Percentiles rank a stretch among this genome's conserved stretches.
Conservation (phyloP, 768 basidiomycete species). For the Omphalotus guepiniiformis region DNA sequence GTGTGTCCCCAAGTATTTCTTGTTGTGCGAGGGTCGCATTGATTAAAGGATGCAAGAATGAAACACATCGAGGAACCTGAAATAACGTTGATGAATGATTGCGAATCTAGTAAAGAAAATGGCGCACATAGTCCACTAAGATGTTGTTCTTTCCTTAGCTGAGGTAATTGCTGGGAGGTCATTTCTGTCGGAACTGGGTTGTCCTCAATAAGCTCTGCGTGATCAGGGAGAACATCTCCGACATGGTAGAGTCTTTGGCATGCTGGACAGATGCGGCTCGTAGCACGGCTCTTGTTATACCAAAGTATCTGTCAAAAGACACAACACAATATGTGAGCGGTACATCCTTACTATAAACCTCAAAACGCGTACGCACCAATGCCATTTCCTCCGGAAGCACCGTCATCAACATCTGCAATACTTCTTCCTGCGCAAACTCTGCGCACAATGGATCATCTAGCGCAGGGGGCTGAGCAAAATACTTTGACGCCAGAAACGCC, state of each 20-base stretch:
- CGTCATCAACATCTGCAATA: slow-evolving; percentile 66
- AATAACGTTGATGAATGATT: background rate
- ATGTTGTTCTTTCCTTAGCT: slow-evolving; percentile 55
- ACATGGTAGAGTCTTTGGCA: slow-evolving; percentile 70
- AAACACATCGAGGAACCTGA: slow-evolving; percentile 79
- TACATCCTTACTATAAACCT: too few species aligned
- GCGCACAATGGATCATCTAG: slow-evolving; percentile 64
- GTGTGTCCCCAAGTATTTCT: slow-evolving; percentile 65
- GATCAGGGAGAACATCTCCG: slow-evolving; percentile 59
- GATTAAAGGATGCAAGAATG: slow-evolving; percentile 62
- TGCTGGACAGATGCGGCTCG: slow-evolving; percentile 71
- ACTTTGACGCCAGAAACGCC: slow-evolving; percentile 59
- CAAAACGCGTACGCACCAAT: slow-evolving; percentile 44
- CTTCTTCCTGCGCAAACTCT: slow-evolving; percentile 73
- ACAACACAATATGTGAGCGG: too few species aligned
- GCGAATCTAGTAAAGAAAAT: background rate
- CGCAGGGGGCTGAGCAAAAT: slow-evolving; percentile 63
- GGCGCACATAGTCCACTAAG: slow-evolving; percentile 75
- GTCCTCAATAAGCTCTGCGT: slow-evolving; percentile 16
- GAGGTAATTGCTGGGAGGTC: slow-evolving; percentile 25
- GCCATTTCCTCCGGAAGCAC: slow-evolving; percentile 71
- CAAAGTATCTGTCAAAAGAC: slow-evolving; percentile 53
- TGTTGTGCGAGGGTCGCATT: slow-evolving; percentile 48
- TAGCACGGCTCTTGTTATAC: slow-evolving; percentile 80
- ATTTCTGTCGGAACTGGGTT: slow-evolving; percentile 13